phyloP scores from a whole-genome alignment of 225 moss, liverwort and hornwort genomes.

The Thuidium tamariscinum region DNA sequence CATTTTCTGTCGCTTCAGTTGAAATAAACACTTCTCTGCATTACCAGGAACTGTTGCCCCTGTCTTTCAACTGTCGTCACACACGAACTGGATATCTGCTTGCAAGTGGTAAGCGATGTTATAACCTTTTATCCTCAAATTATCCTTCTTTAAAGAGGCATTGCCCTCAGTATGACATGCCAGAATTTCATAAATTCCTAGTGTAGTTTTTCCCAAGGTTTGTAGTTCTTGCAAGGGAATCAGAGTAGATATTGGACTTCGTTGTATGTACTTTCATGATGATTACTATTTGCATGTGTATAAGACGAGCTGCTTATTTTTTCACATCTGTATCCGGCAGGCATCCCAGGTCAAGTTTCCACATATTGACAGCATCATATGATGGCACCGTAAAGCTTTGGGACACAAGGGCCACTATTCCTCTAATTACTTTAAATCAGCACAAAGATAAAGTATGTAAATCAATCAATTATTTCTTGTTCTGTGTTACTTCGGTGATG shows the following conservation, averaged over 20 bases:
- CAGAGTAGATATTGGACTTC: not conserved
- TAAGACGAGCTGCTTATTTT: not conserved
- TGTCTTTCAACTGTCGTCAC: constrained; percentile 57
- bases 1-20: not conserved
- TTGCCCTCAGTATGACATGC: too few species aligned
- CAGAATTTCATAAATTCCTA: not conserved
- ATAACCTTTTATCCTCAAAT: not conserved
- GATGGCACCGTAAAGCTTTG: constrained; percentile 62
- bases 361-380: constrained; percentile 73
- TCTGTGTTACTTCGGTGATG: not conserved
- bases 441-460: constrained; percentile 59
- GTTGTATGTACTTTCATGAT: not conserved
- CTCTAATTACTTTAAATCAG: constrained; percentile 46
- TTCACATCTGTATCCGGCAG: not conserved
- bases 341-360: constrained; percentile 12
- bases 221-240: not conserved
- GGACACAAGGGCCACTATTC: constrained; percentile 73
- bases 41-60: constrained; percentile 53
- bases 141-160: not conserved
- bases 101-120: constrained; percentile 64
- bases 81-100: constrained; percentile 77
- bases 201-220: not conserved
- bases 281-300: not conserved
- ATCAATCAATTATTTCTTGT: not conserved
- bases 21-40: not conserved